Conservation (phyloP, 495 filamentous ascomycete genomes). For the Penicillium atrosanguineum region DNA sequence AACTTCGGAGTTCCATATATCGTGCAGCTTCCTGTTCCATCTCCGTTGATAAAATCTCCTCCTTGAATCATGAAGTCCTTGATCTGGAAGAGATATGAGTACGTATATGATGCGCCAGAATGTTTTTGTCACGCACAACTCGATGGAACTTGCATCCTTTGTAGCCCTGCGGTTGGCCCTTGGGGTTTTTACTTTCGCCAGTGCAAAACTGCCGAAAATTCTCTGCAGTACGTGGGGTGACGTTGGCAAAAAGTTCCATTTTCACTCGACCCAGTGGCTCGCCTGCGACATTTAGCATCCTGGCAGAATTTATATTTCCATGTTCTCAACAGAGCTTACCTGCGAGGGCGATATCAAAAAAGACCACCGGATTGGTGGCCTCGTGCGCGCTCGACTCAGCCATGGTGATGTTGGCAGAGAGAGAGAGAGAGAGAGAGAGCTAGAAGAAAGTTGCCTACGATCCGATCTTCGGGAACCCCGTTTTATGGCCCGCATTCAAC, state of each 20-base stretch:
- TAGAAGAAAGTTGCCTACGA: background rate
- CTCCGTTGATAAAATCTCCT: slow-evolving; percentile 92
- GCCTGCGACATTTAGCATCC: slow-evolving; percentile 46
- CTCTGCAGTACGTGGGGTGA: slow-evolving; percentile 85
- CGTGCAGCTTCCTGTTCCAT: slow-evolving; percentile 83
- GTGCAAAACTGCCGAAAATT: slow-evolving; percentile 98
- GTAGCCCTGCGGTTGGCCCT: slow-evolving; percentile 85
- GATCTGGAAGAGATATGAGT: slow-evolving; percentile 55
- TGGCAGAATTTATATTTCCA: background rate
- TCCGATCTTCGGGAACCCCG: background rate
- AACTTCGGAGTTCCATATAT: slow-evolving; percentile 88
- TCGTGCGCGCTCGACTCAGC: slow-evolving; percentile 6
- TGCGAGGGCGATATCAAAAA: slow-evolving; percentile 91
- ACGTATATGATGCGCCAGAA: background rate
- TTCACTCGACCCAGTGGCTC: slow-evolving; percentile 89
- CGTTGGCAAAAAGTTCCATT: slow-evolving; percentile 86
- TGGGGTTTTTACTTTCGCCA: slow-evolving; percentile 79
- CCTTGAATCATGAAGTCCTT: slow-evolving; percentile 97
- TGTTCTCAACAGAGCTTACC: slow-evolving; percentile 54
- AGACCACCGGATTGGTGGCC: slow-evolving; percentile 63
- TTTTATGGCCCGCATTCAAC: background rate
- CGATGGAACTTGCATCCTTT: slow-evolving; percentile 94
- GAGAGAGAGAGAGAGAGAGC: background rate
- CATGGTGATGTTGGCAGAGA: slow-evolving; percentile 7
- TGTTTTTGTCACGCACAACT: slow-evolving; percentile 59